Base-by-base conservation (phyloP, 139 green algal species). In the Chlamydomonas sphaeroides region DNA sequence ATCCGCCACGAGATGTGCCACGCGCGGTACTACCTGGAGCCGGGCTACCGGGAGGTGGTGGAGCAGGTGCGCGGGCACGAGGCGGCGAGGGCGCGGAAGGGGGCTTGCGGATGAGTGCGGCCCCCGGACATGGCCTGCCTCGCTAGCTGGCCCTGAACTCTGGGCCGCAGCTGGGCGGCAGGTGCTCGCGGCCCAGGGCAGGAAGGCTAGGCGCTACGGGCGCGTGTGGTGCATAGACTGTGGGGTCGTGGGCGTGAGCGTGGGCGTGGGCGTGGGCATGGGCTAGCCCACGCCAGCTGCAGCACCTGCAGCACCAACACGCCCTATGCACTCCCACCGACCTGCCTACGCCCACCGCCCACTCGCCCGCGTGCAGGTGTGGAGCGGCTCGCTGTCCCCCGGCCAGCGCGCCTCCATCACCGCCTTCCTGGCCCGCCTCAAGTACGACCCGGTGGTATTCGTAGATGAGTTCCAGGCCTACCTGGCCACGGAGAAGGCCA, bases 1-100 rank as follows among this genome's bases (percentile, higher is more conserved):
- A 73, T 83, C 4, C 62, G 62, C 6, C 76, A 83, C 35, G 76
- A 83, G 48, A 83, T 83, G 76, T 83, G 76, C 76, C 76, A 83
- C 32, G 76, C 76, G 15, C 42, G 76, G 32, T 83, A 66, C 65
- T 74, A 74, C 63, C 35, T 83, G 61, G 63, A 83, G 56, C n/a
- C 45, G 23, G 18, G 26, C 32, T 83, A 83, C 76, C 25, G 48
- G 26, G 33, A 51, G 10, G 41, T 33, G 5, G 76, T 83, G 18
- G 28, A 49, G 76, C 45, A 56, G 66, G 63, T 69, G 63, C 17
- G 63, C 33, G 1, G 30, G 28, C 25, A 28, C 25, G 59, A 66
- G 30, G 59, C 5, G 28, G 28, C 25, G 7, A 66, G 59, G n/a
- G 59, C 7, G 30, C 4, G 30, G 30, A 36, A 38, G 8, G 59